A percentile compares a stretch with the other conserved stretches of the same genome.
These are phyloP conservation scores for Aspergillus texensis DNA, from an alignment of 2,329 filamentous ascomycete genomes.

Conservation along the genomic window DNA sequence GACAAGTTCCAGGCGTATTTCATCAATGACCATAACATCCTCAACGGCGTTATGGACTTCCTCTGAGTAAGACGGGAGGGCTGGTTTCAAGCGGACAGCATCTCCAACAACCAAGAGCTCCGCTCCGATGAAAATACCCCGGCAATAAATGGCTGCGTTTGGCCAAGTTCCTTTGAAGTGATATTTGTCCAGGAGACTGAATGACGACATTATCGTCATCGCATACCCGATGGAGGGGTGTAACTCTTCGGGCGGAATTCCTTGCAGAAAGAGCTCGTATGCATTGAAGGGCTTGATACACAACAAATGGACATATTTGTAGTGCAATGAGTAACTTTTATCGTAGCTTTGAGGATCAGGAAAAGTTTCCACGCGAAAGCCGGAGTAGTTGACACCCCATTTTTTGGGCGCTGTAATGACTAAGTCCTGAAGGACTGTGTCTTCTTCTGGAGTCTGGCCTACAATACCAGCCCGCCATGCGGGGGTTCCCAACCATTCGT, in stretches of 20 bases:
- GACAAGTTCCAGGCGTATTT: conserved; percentile 54
- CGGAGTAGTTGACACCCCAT: conserved; percentile 52
- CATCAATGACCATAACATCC: conserved; percentile 58
- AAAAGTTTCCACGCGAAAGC: conserved; percentile 61
- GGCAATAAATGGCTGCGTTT: conserved; percentile 54
- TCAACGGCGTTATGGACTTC: conserved; percentile 36
- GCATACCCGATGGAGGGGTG: conserved; percentile 60
- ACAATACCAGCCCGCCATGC: conserved; percentile 62
- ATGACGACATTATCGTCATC: conserved; percentile 54
- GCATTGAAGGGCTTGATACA: conserved; percentile 58
- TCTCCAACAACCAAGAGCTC: conserved; percentile 60
- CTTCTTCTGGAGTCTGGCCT: conserved; percentile 53
- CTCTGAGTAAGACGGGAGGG: conserved; percentile 15
- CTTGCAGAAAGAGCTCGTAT: conserved; percentile 54
- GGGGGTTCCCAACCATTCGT: conserved; percentile 42
- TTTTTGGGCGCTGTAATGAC: conserved; percentile 42
- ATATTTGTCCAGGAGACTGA: conserved; percentile 56
- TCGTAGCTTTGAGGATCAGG: conserved; percentile 53
- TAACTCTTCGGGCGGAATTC: conserved; percentile 43
- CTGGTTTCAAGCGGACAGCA: conserved; percentile 53
- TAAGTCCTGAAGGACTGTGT: conserved; percentile 50
- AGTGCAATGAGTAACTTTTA: conserved; percentile 57
- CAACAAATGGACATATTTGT: conserved; percentile 58
- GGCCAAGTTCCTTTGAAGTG: conserved; percentile 59
- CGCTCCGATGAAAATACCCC: conserved; percentile 58